Conservation (phyloP, 257 asterid genomes). For the Nicotiana noctiflora region DNA sequence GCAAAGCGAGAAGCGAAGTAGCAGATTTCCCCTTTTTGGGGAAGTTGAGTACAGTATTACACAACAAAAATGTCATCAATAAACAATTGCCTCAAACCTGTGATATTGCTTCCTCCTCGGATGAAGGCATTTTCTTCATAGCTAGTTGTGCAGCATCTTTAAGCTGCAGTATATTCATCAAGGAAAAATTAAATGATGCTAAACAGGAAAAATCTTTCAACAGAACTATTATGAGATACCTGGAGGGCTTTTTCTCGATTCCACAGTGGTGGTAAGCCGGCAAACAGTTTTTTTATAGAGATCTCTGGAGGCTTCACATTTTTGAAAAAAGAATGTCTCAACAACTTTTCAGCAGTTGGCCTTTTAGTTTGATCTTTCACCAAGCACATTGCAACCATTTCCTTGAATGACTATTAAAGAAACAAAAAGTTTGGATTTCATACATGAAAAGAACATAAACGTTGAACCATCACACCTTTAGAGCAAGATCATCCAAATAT, state of each 20-base stretch:
- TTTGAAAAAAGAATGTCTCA: too few relatives aligned
- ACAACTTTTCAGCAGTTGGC: too few relatives aligned
- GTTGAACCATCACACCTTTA: background rate
- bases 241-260: too few relatives aligned
- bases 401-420: too few relatives aligned
- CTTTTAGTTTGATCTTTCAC: too few relatives aligned
- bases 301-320: too few relatives aligned
- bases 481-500: background rate
- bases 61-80: background rate
- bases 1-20: background rate
- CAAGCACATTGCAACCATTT: too few relatives aligned
- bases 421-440: background rate
- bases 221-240: constrained; percentile 36
- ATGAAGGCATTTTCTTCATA: constrained; percentile 76
- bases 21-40: background rate
- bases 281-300: too few relatives aligned
- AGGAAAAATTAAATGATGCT: constrained; percentile 14
- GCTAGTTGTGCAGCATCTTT: constrained; percentile 99
- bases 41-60: background rate
- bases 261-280: too few relatives aligned
- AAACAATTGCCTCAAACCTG: constrained; percentile 45
- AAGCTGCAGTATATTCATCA: constrained; percentile 40
- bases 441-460: background rate
- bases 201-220: constrained; percentile 2
- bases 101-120: constrained; percentile 94